Percentiles rank a stretch among this genome's conserved stretches.
Evolutionary conservation across 2,329 filamentous ascomycete genomes (phyloP).

Genomic region (Drechslerella coelobrocha): DNA sequence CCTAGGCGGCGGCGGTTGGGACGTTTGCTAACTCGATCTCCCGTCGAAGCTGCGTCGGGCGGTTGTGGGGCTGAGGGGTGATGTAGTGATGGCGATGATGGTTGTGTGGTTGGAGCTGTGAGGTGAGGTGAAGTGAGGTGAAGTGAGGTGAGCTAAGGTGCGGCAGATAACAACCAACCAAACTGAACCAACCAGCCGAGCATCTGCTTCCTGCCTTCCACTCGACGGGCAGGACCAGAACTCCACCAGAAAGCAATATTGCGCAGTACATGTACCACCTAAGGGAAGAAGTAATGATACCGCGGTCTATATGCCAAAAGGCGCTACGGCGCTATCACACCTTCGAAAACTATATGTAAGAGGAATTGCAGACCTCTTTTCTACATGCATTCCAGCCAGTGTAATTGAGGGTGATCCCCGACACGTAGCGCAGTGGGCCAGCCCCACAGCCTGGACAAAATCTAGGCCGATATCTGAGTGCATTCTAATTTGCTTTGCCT

Average conservation of each 20-base stretch:
- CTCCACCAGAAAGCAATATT: too few relatives aligned
- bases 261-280: too few relatives aligned
- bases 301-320: too few relatives aligned
- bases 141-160: conserved; percentile 25
- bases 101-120: conserved; percentile 13
- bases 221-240: too few relatives aligned
- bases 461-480: not conserved
- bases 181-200: too few relatives aligned
- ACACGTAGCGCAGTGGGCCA: not conserved
- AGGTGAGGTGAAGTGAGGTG: conserved; percentile 18
- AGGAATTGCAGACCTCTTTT: not conserved
- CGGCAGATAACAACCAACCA: conserved; percentile 1
- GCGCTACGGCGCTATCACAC: too few relatives aligned
- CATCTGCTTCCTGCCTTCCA: too few relatives aligned
- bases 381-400: not conserved
- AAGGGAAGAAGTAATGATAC: too few relatives aligned
- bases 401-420: not conserved
- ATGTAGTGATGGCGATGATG: not conserved
- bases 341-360: not conserved
- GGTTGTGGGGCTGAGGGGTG: not conserved
- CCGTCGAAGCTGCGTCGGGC: not conserved
- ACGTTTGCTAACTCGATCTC: not conserved
- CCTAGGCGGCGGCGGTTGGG: not conserved
- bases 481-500: too few relatives aligned
- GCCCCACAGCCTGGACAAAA: conserved; percentile 6